phyloP scores from a whole-genome alignment of 192 early-diverging fungal species.

The Pecoramyces ruminantium region DNA sequence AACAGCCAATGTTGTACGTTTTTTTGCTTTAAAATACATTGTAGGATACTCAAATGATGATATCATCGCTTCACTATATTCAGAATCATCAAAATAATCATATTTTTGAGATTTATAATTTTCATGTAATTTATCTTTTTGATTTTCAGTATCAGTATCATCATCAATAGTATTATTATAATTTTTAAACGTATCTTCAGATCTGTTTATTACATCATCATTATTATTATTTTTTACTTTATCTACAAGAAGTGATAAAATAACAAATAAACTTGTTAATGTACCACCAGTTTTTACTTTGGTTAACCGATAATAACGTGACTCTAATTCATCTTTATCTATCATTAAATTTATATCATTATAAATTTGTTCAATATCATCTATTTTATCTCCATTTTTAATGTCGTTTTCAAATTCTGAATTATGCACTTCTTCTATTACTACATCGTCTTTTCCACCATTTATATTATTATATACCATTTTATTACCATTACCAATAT shows the following conservation, averaged over 20 bases:
- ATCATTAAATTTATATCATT: neutral
- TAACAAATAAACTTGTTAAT: slow-evolving; percentile 82
- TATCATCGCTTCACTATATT: slow-evolving; percentile 37
- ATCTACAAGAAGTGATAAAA: slow-evolving; percentile 23
- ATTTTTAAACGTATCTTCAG: slow-evolving; percentile 1
- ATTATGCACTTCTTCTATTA: slow-evolving; percentile 10
- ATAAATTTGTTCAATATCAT: neutral
- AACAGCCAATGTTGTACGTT: slow-evolving; percentile 78
- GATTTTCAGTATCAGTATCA: neutral
- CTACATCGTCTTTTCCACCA: slow-evolving; percentile 1
- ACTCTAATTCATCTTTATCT: slow-evolving; percentile 20
- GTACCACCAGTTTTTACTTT: slow-evolving; percentile 80
- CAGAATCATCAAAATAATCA: slow-evolving; percentile 29
- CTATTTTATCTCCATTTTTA: slow-evolving; percentile 11
- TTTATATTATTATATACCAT: slow-evolving; percentile 1
- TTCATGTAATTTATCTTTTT: neutral
- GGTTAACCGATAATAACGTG: slow-evolving; percentile 54
- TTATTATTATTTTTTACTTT: slow-evolving; percentile 24
- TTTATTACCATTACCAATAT: neutral
- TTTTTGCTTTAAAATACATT: slow-evolving; percentile 43
- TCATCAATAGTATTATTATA: neutral
- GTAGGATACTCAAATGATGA: neutral
- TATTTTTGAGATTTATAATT: slow-evolving; percentile 2
- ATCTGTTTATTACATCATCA: slow-evolving; percentile 33
- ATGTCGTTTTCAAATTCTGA: slow-evolving; percentile 15